Base-by-base conservation (phyloP, 768 basidiomycete genomes). In the Melanogaster broomeanus region DNA sequence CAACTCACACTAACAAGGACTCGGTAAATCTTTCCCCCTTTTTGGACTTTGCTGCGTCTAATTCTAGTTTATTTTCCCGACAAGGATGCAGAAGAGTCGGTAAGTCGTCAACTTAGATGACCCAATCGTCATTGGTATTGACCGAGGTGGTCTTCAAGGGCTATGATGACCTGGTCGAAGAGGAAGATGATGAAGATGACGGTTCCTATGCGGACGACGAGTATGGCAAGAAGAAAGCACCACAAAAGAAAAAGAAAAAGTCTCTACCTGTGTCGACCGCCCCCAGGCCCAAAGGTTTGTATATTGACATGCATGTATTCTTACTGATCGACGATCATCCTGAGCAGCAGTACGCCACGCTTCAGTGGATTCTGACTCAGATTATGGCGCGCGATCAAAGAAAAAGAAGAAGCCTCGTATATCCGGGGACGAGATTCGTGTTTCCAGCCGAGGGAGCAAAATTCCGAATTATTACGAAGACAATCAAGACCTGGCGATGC, bases 371-470 rank as follows among this genome's bases (percentile, higher is more conserved):
- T 90, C 89, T 12, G 90, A 90, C 69, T 92, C 90, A 3, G 91
- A 93, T 61, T 93, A 92, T 61, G 91, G 89, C 39, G 80, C 87
- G 28, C 85, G 88, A 49, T 82, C 90, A 59, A 91, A 90, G 79
- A 91, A 88, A 76, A 93, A 91, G 79, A 90, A 87, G 74, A 83
- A 79, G 63, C 69, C 72, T 53, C 79, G 64, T 59, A 68, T 55
- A 40, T 77, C 83, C 15, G 76, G 74, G 15, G 87, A 88, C 55
- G 90, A 93, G 68, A 71, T 92, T 45, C 88, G 91, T 54, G 82
- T 91, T 45, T 91, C 81, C 43, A 77, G 88, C 58, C 72, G 85
- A 34, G 88, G 89, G 48, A 83, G 75, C 64, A 90, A 84, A 70
- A 79, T 91, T 51, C 90, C 90, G 34, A 93, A 93, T 69, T 93